These are phyloP conservation scores for Paralagenidium karlingii DNA, from an alignment of 352 stramenopile species.

Conservation along the genomic window DNA sequence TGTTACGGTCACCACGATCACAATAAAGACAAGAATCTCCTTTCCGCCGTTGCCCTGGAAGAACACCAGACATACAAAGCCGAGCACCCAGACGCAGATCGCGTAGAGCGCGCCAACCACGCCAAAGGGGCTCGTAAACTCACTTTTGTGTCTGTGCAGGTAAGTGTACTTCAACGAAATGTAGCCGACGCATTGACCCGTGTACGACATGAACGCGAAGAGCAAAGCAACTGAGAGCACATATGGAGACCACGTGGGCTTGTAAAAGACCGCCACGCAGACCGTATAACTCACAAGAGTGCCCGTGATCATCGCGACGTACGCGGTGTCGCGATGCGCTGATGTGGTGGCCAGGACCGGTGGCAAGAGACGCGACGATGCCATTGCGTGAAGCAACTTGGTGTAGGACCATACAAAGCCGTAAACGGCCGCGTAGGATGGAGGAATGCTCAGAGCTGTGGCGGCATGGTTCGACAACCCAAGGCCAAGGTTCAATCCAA, in stretches of 20 bases:
- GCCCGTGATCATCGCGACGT: conserved; percentile 1
- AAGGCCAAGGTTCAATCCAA: too few relatives aligned
- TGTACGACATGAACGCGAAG: conserved; percentile 9
- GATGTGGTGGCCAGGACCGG: background rate
- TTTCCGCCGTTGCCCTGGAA: conserved; percentile 17
- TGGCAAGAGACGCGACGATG: conserved; percentile 5
- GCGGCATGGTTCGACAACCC: too few relatives aligned
- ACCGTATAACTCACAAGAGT: conserved; percentile 2
- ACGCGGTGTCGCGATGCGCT: conserved; percentile 1
- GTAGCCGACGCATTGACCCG: conserved; percentile 8
- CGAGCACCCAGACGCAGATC: conserved; percentile 14
- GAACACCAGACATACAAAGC: conserved; percentile 8
- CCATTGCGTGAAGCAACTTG: conserved; percentile 5
- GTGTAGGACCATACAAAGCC: too few relatives aligned
- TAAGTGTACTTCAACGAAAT: conserved; percentile 22
- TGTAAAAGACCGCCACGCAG: background rate
- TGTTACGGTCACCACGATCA: conserved; percentile 7
- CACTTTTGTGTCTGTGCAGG: too few relatives aligned
- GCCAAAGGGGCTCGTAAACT: conserved; percentile 28
- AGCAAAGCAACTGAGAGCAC: conserved; percentile 4
- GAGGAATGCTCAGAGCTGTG: too few relatives aligned
- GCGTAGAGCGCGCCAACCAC: conserved; percentile 14
- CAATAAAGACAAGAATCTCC: conserved; percentile 10
- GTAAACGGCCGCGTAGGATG: too few relatives aligned
- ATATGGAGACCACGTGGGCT: conserved; percentile 1